Evolutionary conservation across 139 green algal species (phyloP).

Genomic region (Gonium pectorale): DNA sequence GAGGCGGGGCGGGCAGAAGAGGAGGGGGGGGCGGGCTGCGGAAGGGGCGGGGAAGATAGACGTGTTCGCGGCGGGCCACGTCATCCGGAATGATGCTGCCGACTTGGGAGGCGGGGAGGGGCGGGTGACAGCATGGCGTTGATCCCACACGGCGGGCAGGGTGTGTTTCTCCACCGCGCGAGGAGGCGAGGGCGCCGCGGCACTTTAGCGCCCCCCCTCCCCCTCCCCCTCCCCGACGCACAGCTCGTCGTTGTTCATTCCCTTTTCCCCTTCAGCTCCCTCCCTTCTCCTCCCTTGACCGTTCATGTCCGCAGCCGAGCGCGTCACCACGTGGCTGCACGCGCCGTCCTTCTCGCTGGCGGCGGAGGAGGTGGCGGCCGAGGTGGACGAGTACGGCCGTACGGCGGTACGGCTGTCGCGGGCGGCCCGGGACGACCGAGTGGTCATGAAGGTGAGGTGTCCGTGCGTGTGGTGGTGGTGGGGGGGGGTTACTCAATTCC

Average conservation of each 20-base stretch:
- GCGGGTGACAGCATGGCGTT: background rate
- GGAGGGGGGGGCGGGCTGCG: background rate
- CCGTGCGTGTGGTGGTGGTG: background rate
- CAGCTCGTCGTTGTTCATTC: background rate
- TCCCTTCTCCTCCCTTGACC: background rate
- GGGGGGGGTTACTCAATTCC: background rate
- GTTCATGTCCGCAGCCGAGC: background rate
- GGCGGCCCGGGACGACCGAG: conserved; percentile 66
- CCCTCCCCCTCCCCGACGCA: background rate
- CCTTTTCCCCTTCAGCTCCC: background rate
- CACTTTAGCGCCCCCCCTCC: background rate
- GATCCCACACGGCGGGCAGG: background rate
- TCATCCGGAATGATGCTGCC: background rate
- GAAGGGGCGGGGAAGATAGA: background rate
- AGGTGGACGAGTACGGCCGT: conserved; percentile 57
- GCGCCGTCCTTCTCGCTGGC: background rate
- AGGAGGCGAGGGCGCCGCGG: background rate
- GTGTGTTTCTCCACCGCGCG: background rate
- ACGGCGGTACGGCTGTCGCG: conserved; percentile 66
- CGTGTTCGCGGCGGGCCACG: background rate
- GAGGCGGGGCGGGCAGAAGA: background rate
- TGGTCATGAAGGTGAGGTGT: conserved; percentile 65
- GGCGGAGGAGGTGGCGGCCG: background rate
- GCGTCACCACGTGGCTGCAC: conserved; percentile 10
- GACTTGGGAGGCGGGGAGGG: background rate